Evolutionary conservation across 768 basidiomycete genomes (phyloP).

Genomic region (Leccinum uliginosum): DNA sequence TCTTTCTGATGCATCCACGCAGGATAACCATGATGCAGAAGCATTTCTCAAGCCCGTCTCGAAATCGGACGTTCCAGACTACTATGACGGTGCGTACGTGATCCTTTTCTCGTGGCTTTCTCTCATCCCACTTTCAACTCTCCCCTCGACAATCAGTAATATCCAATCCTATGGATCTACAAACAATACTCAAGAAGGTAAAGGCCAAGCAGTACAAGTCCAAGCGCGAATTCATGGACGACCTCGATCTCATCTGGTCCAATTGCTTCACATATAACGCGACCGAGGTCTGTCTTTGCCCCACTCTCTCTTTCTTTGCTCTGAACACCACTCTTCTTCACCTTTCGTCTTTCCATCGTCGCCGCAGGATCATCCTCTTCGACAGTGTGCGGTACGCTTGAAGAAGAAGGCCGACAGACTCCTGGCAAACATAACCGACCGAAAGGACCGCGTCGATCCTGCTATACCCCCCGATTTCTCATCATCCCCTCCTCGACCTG

Average conservation of each 20-base stretch:
- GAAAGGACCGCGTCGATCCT: slow-evolving; percentile 74
- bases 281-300: slow-evolving; percentile 62
- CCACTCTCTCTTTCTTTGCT: background rate
- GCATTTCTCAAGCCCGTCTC: slow-evolving; percentile 93
- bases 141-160: slow-evolving; percentile 59
- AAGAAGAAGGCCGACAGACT: slow-evolving; percentile 82
- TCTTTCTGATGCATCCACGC: slow-evolving; percentile 24
- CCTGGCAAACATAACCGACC: slow-evolving; percentile 85
- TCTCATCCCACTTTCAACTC: slow-evolving; percentile 1
- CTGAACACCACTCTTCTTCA: background rate
- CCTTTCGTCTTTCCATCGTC: background rate
- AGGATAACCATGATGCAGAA: slow-evolving; percentile 88
- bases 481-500: slow-evolving; percentile 21
- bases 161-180: slow-evolving; percentile 91
- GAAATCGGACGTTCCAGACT: slow-evolving; percentile 87
- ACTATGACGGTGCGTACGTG: slow-evolving; percentile 71
- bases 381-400: slow-evolving; percentile 75
- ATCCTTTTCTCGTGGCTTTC: background rate
- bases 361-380: slow-evolving; percentile 79
- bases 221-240: slow-evolving; percentile 89
- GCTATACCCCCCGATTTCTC: slow-evolving; percentile 49
- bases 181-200: slow-evolving; percentile 89
- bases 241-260: slow-evolving; percentile 94
- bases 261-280: slow-evolving; percentile 95
- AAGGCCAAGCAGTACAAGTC: slow-evolving; percentile 90